Evolutionary conservation across 1,284 basidiomycete species (phyloP).

Genomic region (Fomes fomentarius): DNA sequence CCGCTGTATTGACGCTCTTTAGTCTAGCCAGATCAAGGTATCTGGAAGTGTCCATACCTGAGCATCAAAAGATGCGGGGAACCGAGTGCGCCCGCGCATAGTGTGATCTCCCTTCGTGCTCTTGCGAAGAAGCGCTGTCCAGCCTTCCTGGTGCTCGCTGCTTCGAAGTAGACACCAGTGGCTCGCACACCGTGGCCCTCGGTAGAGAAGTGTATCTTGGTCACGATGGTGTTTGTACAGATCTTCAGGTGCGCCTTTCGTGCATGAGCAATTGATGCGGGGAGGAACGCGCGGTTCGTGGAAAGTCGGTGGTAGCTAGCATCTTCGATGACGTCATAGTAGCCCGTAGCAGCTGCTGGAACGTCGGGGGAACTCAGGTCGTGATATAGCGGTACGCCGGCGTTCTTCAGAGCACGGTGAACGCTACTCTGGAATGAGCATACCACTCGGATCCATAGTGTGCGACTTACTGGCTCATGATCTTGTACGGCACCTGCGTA

Average conservation of each 20-base stretch:
- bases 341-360: conserved; percentile 27
- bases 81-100: conserved; percentile 37
- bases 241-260: conserved; percentile 29
- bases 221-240: conserved; percentile 31
- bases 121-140: conserved; percentile 17
- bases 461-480: background rate
- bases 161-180: conserved; percentile 21
- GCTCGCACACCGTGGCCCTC: background rate
- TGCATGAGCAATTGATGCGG: conserved; percentile 19
- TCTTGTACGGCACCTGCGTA: conserved; percentile 4
- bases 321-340: conserved; percentile 30
- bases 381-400: conserved; percentile 27
- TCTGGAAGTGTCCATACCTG: conserved; percentile 26
- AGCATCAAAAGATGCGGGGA: conserved; percentile 39
- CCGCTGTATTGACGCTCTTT: conserved; percentile 23
- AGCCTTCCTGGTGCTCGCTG: background rate
- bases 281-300: conserved; percentile 35
- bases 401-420: conserved; percentile 16
- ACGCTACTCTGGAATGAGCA: conserved; percentile 7
- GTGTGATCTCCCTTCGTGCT: conserved; percentile 34
- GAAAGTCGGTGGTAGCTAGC: conserved; percentile 26
- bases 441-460: background rate
- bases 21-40: no score
- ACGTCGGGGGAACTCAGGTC: conserved; percentile 32
- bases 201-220: conserved; percentile 15